Evolutionary conservation across 2,329 filamentous ascomycete species (phyloP).

Genomic region (Pseudogymnoascus sp.): DNA sequence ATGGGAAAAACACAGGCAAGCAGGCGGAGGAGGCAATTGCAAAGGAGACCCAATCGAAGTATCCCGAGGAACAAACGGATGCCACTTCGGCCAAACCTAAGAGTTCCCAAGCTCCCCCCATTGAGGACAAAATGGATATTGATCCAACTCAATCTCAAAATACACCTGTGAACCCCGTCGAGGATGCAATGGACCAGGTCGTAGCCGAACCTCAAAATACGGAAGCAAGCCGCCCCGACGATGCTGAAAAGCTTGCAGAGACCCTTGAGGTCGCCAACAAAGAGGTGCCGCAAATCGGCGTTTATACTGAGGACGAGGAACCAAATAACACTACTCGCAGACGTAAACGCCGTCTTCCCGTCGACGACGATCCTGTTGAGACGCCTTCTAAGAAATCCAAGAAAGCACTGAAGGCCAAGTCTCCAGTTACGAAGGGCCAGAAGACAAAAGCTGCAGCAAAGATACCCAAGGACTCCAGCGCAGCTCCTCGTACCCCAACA

Average conservation of each 20-base stretch:
- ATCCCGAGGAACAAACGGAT: not conserved
- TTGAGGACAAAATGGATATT: not conserved
- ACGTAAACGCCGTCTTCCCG: constrained; percentile 18
- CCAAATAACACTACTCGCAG: constrained; percentile 10
- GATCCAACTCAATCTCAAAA: not conserved
- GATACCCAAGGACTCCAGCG: not conserved
- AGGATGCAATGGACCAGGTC: not conserved
- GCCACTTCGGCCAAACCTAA: not conserved
- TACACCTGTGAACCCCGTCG: not conserved
- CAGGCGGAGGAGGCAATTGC: not conserved
- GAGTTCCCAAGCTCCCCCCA: not conserved
- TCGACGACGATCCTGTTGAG: constrained; percentile 9
- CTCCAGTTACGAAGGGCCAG: not conserved
- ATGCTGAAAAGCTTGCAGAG: not conserved
- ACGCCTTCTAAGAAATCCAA: not conserved
- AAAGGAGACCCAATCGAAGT: not conserved
- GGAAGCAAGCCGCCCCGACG: not conserved
- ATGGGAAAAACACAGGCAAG: not conserved
- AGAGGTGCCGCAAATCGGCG: not conserved
- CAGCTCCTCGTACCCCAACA: not conserved
- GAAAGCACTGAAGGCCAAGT: not conserved
- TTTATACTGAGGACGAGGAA: not conserved
- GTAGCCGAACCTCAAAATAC: not conserved
- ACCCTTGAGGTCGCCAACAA: not conserved
- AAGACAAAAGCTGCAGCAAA: not conserved